Percentiles rank a stretch among this genome's conserved stretches.
Evolutionary conservation across 768 basidiomycete species (phyloP).

Genomic region (Saitozyma sp.): DNA sequence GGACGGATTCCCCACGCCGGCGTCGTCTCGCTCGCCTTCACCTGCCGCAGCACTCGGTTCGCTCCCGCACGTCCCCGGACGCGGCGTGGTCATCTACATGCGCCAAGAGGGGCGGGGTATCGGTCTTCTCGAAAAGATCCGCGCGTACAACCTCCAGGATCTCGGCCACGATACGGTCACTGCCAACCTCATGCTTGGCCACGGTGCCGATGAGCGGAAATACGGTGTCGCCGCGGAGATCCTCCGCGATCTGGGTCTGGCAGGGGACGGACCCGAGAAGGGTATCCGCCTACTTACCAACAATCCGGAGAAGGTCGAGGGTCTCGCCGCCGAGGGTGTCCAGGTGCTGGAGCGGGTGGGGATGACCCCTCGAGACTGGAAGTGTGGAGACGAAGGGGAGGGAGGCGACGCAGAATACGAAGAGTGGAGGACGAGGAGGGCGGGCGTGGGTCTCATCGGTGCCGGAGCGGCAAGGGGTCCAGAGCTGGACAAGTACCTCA

Average conservation of each 20-base stretch:
- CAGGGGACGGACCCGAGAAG: slow-evolving; percentile 52
- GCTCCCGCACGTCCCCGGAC: slow-evolving; percentile 65
- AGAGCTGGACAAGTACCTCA: slow-evolving; percentile 90
- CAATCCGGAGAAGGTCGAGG: slow-evolving; percentile 94
- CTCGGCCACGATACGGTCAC: slow-evolving; percentile 98
- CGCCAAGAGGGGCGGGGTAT: slow-evolving; percentile 98
- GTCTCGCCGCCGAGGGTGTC: slow-evolving; percentile 80
- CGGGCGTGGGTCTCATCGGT: slow-evolving; percentile 78
- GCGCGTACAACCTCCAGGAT: slow-evolving; percentile 97
- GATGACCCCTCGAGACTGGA: slow-evolving; percentile 94
- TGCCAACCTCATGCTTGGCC: slow-evolving; percentile 92
- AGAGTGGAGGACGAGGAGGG: slow-evolving; percentile 56
- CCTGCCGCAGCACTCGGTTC: slow-evolving; percentile 53
- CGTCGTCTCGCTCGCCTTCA: slow-evolving; percentile 70
- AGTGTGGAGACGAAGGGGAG: slow-evolving; percentile 38
- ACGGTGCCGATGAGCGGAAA: slow-evolving; percentile 87
- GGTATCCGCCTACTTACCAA: slow-evolving; percentile 85
- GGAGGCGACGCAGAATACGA: slow-evolving; percentile 36
- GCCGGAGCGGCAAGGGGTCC: slow-evolving; percentile 72
- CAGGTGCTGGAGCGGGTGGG: slow-evolving; percentile 77
- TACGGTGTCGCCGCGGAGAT: slow-evolving; percentile 92
- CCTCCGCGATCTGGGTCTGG: slow-evolving; percentile 79
- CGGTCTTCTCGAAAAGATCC: slow-evolving; percentile 89
- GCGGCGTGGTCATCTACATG: slow-evolving; percentile 91
- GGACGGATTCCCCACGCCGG: slow-evolving; percentile 17